Percentiles rank a stretch among this genome's conserved stretches.
Conservation (phyloP, 257 asterid genomes). For the Primulina huaijiensis region DNA sequence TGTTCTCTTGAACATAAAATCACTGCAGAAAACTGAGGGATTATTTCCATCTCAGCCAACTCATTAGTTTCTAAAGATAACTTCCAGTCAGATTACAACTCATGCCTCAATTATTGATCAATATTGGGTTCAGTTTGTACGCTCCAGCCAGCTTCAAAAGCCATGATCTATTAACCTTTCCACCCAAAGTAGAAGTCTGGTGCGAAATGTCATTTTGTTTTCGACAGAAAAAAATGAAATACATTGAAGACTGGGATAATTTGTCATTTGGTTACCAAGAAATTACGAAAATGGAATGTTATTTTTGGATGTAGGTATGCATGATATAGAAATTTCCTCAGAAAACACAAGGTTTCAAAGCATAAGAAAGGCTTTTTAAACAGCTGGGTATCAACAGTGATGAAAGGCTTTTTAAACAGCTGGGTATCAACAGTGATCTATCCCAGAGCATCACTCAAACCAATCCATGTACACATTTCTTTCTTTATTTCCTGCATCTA, state of each 20-base stretch:
- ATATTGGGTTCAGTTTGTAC: too few species aligned
- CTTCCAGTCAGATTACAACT: neutral
- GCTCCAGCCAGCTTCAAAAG: neutral
- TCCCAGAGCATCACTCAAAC: neutral
- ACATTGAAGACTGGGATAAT: too few species aligned
- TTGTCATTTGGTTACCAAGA: neutral
- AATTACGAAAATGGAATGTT: neutral
- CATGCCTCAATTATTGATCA: neutral
- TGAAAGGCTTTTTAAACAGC: too few species aligned
- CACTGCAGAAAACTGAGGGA: neutral
- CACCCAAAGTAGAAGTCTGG: neutral
- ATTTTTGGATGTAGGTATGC: too few species aligned
- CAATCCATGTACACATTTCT: neutral
- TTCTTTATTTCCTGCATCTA: neutral
- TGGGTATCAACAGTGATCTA: neutral
- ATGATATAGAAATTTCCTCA: neutral
- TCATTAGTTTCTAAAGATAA: neutral
- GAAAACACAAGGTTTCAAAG: neutral
- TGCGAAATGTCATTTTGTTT: too few species aligned
- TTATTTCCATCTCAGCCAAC: neutral
- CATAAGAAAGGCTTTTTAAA: too few species aligned
- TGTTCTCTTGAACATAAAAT: neutral
- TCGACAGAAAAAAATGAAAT: too few species aligned
- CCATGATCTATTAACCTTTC: neutral
- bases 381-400: neutral